Evolutionary conservation across 2,329 filamentous ascomycete genomes (phyloP).

Genomic region (Aspergillus jensenii): DNA sequence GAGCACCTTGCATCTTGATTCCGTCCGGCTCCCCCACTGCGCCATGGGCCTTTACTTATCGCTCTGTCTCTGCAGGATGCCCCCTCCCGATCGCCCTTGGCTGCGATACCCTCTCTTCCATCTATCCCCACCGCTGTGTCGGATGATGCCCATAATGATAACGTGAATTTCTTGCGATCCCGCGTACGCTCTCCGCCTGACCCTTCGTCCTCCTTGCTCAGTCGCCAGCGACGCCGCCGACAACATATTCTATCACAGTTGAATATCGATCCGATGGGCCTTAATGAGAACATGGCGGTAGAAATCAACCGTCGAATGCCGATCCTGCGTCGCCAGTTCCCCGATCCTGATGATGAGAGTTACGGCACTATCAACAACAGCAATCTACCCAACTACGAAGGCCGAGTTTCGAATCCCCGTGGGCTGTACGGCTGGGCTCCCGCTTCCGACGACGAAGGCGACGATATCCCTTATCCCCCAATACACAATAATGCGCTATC

Average conservation of each 20-base stretch:
- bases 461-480: conserved; percentile 30
- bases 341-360: conserved; percentile 41
- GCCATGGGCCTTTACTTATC: not conserved
- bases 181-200: conserved; percentile 30
- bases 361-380: conserved; percentile 32
- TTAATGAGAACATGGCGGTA: conserved; percentile 33
- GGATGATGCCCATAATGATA: conserved; percentile 49
- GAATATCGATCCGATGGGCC: conserved; percentile 37
- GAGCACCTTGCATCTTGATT: not conserved
- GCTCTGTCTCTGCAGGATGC: conserved; percentile 14
- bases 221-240: conserved; percentile 34
- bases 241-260: conserved; percentile 27
- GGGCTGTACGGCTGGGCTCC: conserved; percentile 63
- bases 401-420: conserved; percentile 54
- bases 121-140: conserved; percentile 49
- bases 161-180: conserved; percentile 52
- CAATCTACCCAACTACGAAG: conserved; percentile 53
- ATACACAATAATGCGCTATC: conserved; percentile 27
- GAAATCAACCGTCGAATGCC: conserved; percentile 46
- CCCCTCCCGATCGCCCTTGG: conserved; percentile 22
- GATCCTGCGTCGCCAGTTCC: conserved; percentile 37
- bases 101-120: conserved; percentile 43
- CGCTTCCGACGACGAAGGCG: conserved; percentile 39
- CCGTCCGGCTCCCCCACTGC: not conserved
- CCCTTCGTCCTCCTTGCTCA: conserved; percentile 25